Evolutionary conservation across 768 basidiomycete species (phyloP).

Genomic region (Phanerochaete sordida): DNA sequence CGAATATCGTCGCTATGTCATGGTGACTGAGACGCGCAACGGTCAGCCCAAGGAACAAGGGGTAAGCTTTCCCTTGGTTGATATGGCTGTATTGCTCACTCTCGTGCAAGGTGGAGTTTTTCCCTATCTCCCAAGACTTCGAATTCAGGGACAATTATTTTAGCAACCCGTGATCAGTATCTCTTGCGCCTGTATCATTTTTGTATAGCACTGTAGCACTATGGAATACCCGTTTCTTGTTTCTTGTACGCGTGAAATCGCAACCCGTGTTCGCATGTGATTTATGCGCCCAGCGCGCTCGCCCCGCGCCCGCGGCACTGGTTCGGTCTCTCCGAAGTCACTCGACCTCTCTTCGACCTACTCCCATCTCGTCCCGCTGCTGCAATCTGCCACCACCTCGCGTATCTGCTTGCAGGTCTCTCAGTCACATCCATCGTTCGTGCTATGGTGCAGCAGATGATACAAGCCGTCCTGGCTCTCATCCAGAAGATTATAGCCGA

Average conservation of each 20-base stretch:
- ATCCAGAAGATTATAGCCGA: constrained; percentile 38
- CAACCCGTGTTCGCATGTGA: constrained; percentile 9
- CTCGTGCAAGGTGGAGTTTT: constrained; percentile 52
- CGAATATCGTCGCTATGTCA: constrained; percentile 61
- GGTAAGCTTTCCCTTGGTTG: constrained; percentile 33
- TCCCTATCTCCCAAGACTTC: constrained; percentile 35
- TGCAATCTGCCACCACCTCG: neutral
- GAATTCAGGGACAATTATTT: constrained; percentile 61
- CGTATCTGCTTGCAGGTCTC: neutral
- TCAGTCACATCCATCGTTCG: constrained; percentile 13
- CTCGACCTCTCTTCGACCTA: neutral
- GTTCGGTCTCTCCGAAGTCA: neutral
- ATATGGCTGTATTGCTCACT: neutral
- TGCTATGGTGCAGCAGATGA: constrained; percentile 2
- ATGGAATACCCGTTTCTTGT: too few relatives aligned
- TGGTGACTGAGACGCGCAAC: constrained; percentile 37
- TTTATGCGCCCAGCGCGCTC: neutral
- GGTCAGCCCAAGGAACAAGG: constrained; percentile 32
- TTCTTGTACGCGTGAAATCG: too few relatives aligned
- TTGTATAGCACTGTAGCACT: too few relatives aligned
- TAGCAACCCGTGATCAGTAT: neutral
- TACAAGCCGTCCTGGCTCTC: neutral
- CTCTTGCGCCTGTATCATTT: neutral
- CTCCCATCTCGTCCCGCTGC: neutral
- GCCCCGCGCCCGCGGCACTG: neutral